Base-by-base conservation (phyloP, 345 rosid genomes). In the Brassica napus region DNA sequence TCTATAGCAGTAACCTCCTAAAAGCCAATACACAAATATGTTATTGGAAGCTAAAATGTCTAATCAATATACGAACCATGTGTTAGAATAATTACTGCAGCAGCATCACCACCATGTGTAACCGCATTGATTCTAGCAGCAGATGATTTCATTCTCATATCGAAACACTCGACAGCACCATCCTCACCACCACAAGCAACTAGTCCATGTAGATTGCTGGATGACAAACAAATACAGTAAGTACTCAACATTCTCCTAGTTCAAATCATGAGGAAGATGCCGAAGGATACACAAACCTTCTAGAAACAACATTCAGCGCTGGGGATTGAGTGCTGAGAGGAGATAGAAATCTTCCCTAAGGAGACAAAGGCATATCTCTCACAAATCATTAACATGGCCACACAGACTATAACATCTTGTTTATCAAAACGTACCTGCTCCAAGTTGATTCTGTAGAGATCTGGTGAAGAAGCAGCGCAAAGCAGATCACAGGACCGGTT, bases 161-260 rank as follows among this genome's bases (percentile, higher is more conserved):
- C 99, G 57, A 95, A 95, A 84, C 97, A 91, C 79, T 93, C 97
- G 1, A 93, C 87, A 55, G 91, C 93, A 83, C 99, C 99, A 86
- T 93, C 99, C 79, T 92, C 99, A 57, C 99, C 98, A 32, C 99
- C 99, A 87, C 97, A 93, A 73, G 94, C 99, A 81, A 95, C 87
- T 69, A 95, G 81, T 61, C 99, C 99, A 78, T 95, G 99, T 58
- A 90, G 68, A 74, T 89, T 88, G 81, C 99, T 93, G 85, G 77
- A 73, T 6, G 73, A 86, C 82, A 16, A 59, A 67, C 26, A 12
- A n/a, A 76, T 11, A 68, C n/a, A 70, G 71, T 11, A 65, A 69
- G 75, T 71, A 23, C 52, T 73, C 72, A 84, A 74, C 12, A 52
- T 15, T 47, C 6, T 26, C 6, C 55, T 47, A 3, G 15, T 44